These are phyloP conservation scores for Furcasterigmium sp. DNA, from an alignment of 2,329 filamentous ascomycete genomes.

Conservation along the genomic window DNA sequence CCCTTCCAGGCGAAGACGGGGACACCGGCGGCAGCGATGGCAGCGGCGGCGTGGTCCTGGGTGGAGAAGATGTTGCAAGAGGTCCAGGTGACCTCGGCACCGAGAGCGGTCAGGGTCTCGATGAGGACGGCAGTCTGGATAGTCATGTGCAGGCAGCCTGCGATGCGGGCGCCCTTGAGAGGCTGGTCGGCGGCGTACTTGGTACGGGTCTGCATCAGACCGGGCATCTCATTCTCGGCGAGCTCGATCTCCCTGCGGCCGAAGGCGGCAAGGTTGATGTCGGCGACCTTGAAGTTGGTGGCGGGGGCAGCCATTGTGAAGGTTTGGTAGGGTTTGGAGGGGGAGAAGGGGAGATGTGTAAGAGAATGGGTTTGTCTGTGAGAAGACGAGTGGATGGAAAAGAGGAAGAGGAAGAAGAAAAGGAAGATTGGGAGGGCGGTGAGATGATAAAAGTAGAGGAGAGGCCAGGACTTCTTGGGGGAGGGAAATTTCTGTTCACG, in stretches of 20 bases:
- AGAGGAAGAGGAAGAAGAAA: slow-evolving; percentile 6
- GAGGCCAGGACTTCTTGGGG: neutral
- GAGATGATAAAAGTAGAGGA: neutral
- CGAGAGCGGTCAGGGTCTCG: slow-evolving; percentile 90
- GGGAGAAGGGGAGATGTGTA: slow-evolving; percentile 6
- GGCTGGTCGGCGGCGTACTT: slow-evolving; percentile 95
- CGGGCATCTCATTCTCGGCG: slow-evolving; percentile 94
- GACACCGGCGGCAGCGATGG: slow-evolving; percentile 89
- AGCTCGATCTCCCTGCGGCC: slow-evolving; percentile 99
- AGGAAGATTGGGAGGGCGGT: slow-evolving; percentile 2
- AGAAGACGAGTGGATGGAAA: slow-evolving; percentile 6
- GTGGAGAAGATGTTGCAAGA: slow-evolving; percentile 99
- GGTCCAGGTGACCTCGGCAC: slow-evolving; percentile 98
- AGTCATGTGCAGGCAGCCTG: slow-evolving; percentile 98
- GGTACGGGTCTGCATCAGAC: slow-evolving; percentile 88
- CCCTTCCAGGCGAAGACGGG: slow-evolving; percentile 78
- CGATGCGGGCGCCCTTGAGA: slow-evolving; percentile 89
- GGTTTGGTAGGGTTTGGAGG: slow-evolving; percentile 10
- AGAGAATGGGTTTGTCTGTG: slow-evolving; percentile 2
- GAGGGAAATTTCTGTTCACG: slow-evolving; percentile 11
- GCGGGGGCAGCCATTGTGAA: slow-evolving; percentile 70
- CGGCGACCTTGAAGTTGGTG: slow-evolving; percentile 95
- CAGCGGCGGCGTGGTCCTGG: slow-evolving; percentile 95
- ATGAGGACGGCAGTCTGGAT: slow-evolving; percentile 99
- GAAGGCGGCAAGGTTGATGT: slow-evolving; percentile 96